phyloP scores from a whole-genome alignment of 805 yeast species.

The Metschnikowia sp. region DNA sequence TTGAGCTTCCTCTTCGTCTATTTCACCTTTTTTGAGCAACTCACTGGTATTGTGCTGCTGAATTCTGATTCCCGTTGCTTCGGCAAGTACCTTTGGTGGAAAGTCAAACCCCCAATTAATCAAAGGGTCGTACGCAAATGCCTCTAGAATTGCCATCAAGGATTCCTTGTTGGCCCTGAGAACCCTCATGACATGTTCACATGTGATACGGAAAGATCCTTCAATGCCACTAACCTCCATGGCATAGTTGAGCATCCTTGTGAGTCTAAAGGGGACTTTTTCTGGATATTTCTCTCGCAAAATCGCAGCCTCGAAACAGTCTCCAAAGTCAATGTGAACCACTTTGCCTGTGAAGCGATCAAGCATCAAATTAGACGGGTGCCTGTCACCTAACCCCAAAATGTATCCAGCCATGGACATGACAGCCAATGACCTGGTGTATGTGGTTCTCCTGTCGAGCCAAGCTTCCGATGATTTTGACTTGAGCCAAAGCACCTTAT shows the following conservation, averaged over 20 bases:
- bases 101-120: conserved; percentile 98
- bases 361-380: conserved; percentile 94
- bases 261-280: conserved; percentile 93
- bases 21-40: conserved; percentile 64
- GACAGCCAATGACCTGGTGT: conserved; percentile 92
- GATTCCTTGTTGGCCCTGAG: conserved; percentile 93
- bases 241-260: conserved; percentile 95
- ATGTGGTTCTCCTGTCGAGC: conserved; percentile 95
- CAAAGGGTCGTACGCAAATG: conserved; percentile 97
- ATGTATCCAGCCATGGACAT: conserved; percentile 99
- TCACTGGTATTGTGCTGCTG: conserved; percentile 70
- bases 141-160: conserved; percentile 95
- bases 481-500: conserved; percentile 94
- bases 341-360: conserved; percentile 94
- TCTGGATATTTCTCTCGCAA: conserved; percentile 96
- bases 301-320: conserved; percentile 97
- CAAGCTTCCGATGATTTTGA: conserved; percentile 95
- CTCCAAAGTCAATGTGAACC: conserved; percentile 97
- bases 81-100: conserved; percentile 75
- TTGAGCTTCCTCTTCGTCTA: conserved; percentile 73
- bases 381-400: conserved; percentile 95
- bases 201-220: conserved; percentile 93
- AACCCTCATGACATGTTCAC: conserved; percentile 96
- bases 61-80: conserved; percentile 66
- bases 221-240: conserved; percentile 99